A percentile compares a stretch with the other conserved stretches of the same genome.
Conservation (phyloP, 768 basidiomycete genomes). For the Rhodotorula babjevae region DNA sequence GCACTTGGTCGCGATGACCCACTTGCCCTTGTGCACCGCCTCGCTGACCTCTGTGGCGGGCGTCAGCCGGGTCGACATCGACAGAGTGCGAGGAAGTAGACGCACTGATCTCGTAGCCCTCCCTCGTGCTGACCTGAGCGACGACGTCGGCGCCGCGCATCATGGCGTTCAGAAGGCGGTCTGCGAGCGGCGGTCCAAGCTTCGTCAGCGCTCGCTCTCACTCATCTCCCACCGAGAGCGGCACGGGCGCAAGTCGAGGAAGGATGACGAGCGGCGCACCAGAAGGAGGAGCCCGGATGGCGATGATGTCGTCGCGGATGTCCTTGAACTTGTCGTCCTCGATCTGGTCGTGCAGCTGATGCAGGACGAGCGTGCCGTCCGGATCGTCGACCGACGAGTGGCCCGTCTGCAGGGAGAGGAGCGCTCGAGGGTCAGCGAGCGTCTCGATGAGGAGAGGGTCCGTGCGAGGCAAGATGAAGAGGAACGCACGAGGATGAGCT, state of each 20-base stretch:
- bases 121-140: constrained; percentile 83
- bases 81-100: too few relatives aligned
- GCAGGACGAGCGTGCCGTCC: constrained; percentile 56
- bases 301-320: constrained; percentile 54
- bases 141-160: constrained; percentile 85
- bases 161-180: constrained; percentile 62
- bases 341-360: constrained; percentile 24
- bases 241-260: too few relatives aligned
- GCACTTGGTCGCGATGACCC: constrained; percentile 74
- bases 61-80: too few relatives aligned
- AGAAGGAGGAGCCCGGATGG: constrained; percentile 69
- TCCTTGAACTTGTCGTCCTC: not conserved
- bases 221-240: too few relatives aligned
- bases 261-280: not conserved
- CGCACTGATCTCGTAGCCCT: constrained; percentile 84
- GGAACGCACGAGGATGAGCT: constrained; percentile 45
- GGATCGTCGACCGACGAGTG: constrained; percentile 94
- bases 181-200: not conserved
- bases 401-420: constrained; percentile 49
- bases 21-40: constrained; percentile 83
- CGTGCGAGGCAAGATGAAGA: not conserved
- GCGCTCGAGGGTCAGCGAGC: too few relatives aligned
- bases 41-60: constrained; percentile 53
- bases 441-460: too few relatives aligned
- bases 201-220: not conserved